A percentile compares a stretch with the other conserved stretches of the same genome.
Conservation (phyloP, 345 rosid genomes). For the Geranium rotundifolium region DNA sequence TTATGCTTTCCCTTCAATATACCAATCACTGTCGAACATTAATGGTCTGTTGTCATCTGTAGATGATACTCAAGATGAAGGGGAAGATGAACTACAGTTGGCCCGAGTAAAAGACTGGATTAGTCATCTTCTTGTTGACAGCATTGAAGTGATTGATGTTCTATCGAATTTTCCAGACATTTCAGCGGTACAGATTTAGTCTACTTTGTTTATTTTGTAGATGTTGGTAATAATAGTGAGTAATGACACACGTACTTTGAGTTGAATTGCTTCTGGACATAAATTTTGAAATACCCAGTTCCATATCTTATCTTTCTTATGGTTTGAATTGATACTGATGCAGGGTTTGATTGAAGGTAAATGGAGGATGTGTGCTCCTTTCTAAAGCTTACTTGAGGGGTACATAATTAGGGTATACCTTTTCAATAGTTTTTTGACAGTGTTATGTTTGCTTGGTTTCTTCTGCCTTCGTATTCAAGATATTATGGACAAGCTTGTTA, state of each 20-base stretch:
- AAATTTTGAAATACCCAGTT: no score
- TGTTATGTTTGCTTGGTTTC: not conserved
- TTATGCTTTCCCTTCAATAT: no score
- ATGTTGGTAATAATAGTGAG: not conserved
- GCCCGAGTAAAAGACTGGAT: constrained; percentile 81
- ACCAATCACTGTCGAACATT: not conserved
- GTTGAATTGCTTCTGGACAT: no score
- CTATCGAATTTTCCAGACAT: constrained; percentile 78
- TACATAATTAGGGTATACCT: not conserved
- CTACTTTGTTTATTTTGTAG: not conserved
- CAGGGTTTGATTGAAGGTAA: constrained; percentile 83
- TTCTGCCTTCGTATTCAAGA: constrained; percentile 37
- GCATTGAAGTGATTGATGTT: constrained; percentile 54
- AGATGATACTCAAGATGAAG: constrained; percentile 78
- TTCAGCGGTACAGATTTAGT: constrained; percentile 44
- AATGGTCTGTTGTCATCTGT: constrained; percentile 12
- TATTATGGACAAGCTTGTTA: constrained; percentile 65
- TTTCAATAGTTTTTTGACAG: not conserved
- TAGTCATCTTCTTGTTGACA: constrained; percentile 32
- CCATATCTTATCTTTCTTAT: no score
- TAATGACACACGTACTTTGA: no score
- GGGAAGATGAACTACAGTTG: constrained; percentile 71
- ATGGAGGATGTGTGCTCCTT: constrained; percentile 9
- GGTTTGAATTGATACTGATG: constrained; percentile 7
- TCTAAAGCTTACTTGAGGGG: constrained; percentile 11